These are phyloP conservation scores for Cytospora chrysosperma DNA, from an alignment of 2,329 filamentous ascomycete genomes.

Conservation along the genomic window DNA sequence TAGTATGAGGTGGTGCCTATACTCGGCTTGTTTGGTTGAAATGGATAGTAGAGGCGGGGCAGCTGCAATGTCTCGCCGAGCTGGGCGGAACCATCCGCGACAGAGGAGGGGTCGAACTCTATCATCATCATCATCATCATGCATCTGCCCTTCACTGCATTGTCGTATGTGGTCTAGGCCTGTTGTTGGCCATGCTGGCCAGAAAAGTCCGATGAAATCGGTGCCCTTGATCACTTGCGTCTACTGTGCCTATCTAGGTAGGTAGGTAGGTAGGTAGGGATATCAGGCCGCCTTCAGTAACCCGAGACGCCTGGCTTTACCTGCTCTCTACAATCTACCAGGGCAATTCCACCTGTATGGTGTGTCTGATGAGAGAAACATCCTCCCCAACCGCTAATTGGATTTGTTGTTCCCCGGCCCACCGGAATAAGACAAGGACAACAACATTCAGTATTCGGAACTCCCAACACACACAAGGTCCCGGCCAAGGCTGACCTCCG, in stretches of 20 bases:
- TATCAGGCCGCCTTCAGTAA: neutral
- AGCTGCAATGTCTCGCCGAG: conserved; percentile 18
- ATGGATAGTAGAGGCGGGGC: conserved; percentile 6
- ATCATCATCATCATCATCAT: neutral
- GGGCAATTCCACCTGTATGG: neutral
- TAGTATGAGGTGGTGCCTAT: neutral
- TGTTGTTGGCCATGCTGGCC: neutral
- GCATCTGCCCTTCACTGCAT: conserved; percentile 1
- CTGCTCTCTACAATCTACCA: too few relatives aligned
- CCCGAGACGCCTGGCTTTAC: neutral
- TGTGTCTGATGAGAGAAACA: neutral
- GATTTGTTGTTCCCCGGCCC: conserved; percentile 4
- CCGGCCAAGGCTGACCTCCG: conserved; percentile 1
- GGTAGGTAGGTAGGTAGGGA: neutral
- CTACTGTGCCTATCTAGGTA: too few relatives aligned
- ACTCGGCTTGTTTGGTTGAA: neutral
- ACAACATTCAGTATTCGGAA: conserved; percentile 1
- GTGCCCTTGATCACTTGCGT: neutral
- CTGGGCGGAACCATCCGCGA: conserved; percentile 15
- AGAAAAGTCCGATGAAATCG: neutral
- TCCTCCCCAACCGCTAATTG: conserved; percentile 4
- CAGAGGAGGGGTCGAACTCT: conserved; percentile 9
- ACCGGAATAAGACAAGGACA: conserved; percentile 1
- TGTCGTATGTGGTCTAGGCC: neutral
- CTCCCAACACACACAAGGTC: conserved; percentile 5